These are phyloP conservation scores for Globisporangium canariense DNA, from an alignment of 352 stramenopile genomes.

Conservation along the genomic window DNA sequence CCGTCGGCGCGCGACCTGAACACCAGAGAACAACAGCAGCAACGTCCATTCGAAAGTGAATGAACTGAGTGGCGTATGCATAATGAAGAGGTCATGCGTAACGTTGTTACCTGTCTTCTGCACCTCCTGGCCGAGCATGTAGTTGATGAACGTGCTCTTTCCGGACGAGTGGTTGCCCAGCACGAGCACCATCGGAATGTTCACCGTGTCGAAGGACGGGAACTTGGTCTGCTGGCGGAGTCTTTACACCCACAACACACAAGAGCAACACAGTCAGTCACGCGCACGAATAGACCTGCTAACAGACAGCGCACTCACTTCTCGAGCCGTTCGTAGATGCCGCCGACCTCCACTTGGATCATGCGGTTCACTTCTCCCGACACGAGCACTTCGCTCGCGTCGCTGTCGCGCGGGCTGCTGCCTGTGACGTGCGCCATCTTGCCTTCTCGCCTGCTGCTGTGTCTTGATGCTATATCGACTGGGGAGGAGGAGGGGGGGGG, in stretches of 20 bases:
- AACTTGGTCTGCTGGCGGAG: constrained; percentile 69
- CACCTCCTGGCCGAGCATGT: constrained; percentile 80
- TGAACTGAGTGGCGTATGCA: not conserved
- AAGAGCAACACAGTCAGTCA: not conserved
- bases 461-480: no score
- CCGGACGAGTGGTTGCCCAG: constrained; percentile 85
- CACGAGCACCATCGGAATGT: constrained; percentile 81
- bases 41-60: not conserved
- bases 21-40: not conserved
- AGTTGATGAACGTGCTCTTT: constrained; percentile 88
- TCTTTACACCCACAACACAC: constrained; percentile 13
- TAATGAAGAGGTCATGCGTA: not conserved
- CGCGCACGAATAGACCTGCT: not conserved
- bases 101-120: constrained; percentile 62
- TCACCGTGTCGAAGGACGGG: constrained; percentile 75
- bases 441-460: not conserved
- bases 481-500: not conserved
- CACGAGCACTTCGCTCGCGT: constrained; percentile 31
- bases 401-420: not conserved
- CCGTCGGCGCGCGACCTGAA: constrained; percentile 60
- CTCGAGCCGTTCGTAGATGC: constrained; percentile 71
- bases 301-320: constrained; percentile 16
- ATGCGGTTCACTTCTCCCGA: constrained; percentile 83
- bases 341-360: constrained; percentile 73
- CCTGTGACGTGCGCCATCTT: not conserved